phyloP scores from a whole-genome alignment of 257 asterid species.

The Dorcoceras hygrometricum region DNA sequence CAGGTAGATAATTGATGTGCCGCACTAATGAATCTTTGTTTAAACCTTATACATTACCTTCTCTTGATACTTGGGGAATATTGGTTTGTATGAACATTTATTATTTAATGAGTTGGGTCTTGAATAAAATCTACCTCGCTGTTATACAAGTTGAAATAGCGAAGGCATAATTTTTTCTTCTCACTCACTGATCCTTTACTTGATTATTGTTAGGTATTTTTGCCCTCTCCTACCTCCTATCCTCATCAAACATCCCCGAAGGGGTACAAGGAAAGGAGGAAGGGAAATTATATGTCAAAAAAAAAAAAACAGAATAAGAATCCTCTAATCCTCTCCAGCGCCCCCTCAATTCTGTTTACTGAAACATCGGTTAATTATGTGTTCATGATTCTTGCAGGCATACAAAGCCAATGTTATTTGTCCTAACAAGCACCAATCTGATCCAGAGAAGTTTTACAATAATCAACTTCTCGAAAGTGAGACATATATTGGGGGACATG shows the following conservation, averaged over 20 bases:
- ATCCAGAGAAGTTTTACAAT: conserved; percentile 89
- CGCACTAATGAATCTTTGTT: conserved; percentile 7
- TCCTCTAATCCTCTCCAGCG: conserved; percentile 16
- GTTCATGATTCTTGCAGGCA: conserved; percentile 62
- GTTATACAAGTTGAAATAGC: background rate
- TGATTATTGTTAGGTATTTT: conserved; percentile 19
- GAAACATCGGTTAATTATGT: conserved; percentile 25
- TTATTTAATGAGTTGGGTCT: background rate
- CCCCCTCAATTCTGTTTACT: conserved; percentile 14
- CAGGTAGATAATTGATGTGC: conserved; percentile 53
- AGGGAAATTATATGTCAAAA: conserved; percentile 20
- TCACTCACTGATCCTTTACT: conserved; percentile 17
- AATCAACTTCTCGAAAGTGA: conserved; percentile 91
- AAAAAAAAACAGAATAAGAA: conserved; percentile 14
- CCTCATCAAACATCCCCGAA: background rate
- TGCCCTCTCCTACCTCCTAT: conserved; percentile 15
- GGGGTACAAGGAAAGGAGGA: conserved; percentile 2
- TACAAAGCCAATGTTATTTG: conserved; percentile 89
- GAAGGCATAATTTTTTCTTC: background rate
- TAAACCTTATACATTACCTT: conserved; percentile 15
- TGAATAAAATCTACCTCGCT: background rate
- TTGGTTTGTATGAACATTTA: conserved; percentile 1
- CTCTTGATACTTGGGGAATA: conserved; percentile 1
- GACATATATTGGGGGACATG: conserved; percentile 98
- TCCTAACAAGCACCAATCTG: conserved; percentile 97